Evolutionary conservation across 2,329 filamentous ascomycete species (phyloP), one percentile per base, ranked within the genome.

Genomic region (Scedosporium minutisporum): DNA sequence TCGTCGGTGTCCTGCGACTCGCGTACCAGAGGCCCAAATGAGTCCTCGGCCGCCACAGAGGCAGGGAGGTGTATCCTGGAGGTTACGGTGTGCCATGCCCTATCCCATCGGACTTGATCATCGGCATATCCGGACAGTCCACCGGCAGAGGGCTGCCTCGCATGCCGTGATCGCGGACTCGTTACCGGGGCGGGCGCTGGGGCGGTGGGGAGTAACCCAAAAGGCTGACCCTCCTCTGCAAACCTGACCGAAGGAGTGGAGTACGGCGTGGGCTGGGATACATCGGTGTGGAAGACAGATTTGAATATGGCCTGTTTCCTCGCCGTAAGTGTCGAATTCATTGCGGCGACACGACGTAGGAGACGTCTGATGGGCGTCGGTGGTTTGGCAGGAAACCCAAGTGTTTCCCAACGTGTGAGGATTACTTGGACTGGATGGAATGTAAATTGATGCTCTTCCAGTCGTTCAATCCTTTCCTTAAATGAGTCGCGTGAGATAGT

Each of bases 51-150:
- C 2, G 82, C 75, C 53, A 82, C 80, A 9, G 81, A 82, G n/a
- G 78, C 71, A 7, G 84, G 82, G 23, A 88, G 75, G 57, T 79
- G 77, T 57, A 88, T 81, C 41, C 76, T 76, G 33, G 81, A 77
- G 16, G 84, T 87, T 64, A 87, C 84, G 29, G 77, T 73, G 69
- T 85, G 82, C 86, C 86, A 88, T 63, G 85, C 83, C 65, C 81
- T 76, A 69, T 87, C 83, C 78, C 81, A 86, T 65, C 77, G 78
- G 62, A 79, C 76, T 72, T 87, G 85, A 66, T 85, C 79, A 64
- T 62, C 38, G 33, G 38, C 61, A n/a, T 38, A 55, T 23, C 53
- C 55, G 5, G 53, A 51, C 27, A 57, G 4, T 6, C 41, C 53
- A 38, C 53, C 38, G 14, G 57, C 27, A 41, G 64, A 63, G 57